Evolutionary conservation across 2,329 filamentous ascomycete species (phyloP), one percentile per base, ranked within the genome.

Genomic region (Dactylellina cionopaga): DNA sequence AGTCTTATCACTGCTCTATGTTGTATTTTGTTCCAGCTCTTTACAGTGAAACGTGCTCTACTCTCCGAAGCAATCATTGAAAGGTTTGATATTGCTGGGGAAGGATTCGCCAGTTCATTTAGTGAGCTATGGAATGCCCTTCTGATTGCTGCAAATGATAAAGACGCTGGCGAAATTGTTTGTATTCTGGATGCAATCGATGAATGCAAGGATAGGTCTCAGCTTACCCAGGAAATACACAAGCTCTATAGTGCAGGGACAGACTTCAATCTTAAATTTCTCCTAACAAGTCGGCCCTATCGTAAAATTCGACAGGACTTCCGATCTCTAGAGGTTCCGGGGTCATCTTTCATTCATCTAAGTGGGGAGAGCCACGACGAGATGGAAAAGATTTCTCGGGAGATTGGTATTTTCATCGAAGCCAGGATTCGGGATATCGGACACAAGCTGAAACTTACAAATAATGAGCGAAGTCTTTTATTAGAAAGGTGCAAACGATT

Each of bases 161-260:
- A n/a, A n/a, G n/a, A n/a, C n/a, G n/a, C n/a, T n/a, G n/a, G n/a
- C n/a, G n/a, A 77, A 19, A 43, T 83, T 0, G 76, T 80, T 0
- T 72, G 80, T 7, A 78, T 83, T 0, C 69, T 83, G 3, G 81
- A 83, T 75, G 81, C 80, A 0, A 73, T 83, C 1, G 82, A 83
- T 52, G 80, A 82, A 77, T 81, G 77, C 56, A 52, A 35, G 15
- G 73, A 49, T 25, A 35, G 29, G n/a, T 37, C 10, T 7, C 55
- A n/a, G 13, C 22, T 56, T 5, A 56, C 29, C 19, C 17, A n/a
- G 25, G 15, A 31, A 19, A 11, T 51, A 17, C 19, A 17, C 11
- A 22, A 51, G 27, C 5, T 51, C 19, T 51, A 51, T 11, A 24
- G 15, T 11, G 15, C 9, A 6, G 11, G 9, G 3, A 54, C 39